Evolutionary conservation across 2,329 filamentous ascomycete species (phyloP).

Genomic region (Phaeosphaeria sp.): DNA sequence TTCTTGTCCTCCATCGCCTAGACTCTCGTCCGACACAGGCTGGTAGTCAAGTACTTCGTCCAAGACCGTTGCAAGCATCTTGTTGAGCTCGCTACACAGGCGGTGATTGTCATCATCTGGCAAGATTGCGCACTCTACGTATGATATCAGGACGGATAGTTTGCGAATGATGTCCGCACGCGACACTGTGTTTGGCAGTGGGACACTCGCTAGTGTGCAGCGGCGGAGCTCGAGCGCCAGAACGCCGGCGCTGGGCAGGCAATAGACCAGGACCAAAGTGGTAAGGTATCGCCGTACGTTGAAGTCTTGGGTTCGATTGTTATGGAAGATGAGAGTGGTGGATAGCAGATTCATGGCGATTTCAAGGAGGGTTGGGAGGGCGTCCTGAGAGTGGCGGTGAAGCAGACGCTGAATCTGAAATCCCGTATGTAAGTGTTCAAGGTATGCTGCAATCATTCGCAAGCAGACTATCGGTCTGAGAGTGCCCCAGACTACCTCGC

Average conservation of each 20-base stretch:
- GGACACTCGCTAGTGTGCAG: conserved; percentile 37
- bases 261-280: neutral
- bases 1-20: too few relatives aligned
- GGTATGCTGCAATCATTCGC: conserved; percentile 20
- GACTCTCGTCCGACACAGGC: neutral
- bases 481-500: conserved; percentile 38
- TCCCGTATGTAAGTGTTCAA: conserved; percentile 43
- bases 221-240: too few relatives aligned
- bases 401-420: conserved; percentile 44
- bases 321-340: conserved; percentile 40
- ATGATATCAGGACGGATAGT: conserved; percentile 44
- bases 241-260: too few relatives aligned
- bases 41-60: conserved; percentile 48
- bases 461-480: conserved; percentile 4
- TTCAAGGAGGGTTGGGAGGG: conserved; percentile 39
- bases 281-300: conserved; percentile 25
- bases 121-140: conserved; percentile 42
- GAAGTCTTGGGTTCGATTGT: conserved; percentile 38
- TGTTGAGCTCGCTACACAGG: conserved; percentile 45
- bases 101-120: conserved; percentile 45
- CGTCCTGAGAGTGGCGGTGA: conserved; percentile 39
- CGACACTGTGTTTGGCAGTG: conserved; percentile 37
- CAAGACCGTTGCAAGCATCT: conserved; percentile 43
- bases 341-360: conserved; percentile 43
- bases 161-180: conserved; percentile 46